Evolutionary conservation across 2,329 filamentous ascomycete species (phyloP), one percentile per base, ranked within the genome.

Genomic region (Hirsutella thompsonii): DNA sequence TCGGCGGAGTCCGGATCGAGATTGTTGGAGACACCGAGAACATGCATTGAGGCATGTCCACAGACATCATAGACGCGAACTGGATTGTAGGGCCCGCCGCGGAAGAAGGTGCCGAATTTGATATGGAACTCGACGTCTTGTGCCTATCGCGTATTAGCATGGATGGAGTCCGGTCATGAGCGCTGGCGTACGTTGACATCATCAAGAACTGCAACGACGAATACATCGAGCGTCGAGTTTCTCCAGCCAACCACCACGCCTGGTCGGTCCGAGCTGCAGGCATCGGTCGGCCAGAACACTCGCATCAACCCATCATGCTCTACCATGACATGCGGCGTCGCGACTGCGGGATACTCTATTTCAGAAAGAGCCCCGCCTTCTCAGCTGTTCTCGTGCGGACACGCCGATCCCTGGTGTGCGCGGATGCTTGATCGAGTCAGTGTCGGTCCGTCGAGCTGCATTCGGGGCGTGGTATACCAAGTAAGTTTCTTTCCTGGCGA

Each of bases 221-320:
- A 83, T 37, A 96, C 70, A 62, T 98, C 92, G 40, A 88, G 69
- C 37, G 82, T 81, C 30, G 90, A 95, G 61, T 98, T 98, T 54
- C 83, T 79, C 87, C 90, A 98, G 55, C 92, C 92, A 37, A 98
- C 84, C 48, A 98, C 79, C 45, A 95, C 84, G 36, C 90, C 92
- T 34, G 86, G 77, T 43, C 76, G 70, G 50, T 78, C 75, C 42
- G 81, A 83, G 60, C 71, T 74, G 41, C 76, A 72, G 55, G 86
- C 79, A 65, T 94, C 89, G 55, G 83, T 83, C 55, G 92, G 93
- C 92, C 92, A 98, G 69, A 98, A 96, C 68, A 98, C 81, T 70
- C 92, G 87, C 81, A 96, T 87, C 69, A 96, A 72, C 56, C 85
- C 89, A 85, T 92, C 76, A 71, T 79, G 71, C 66, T 76, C 75